These are phyloP conservation scores for Spathaspora gorwiae DNA, from an alignment of 805 yeast genomes.

Conservation along the genomic window DNA sequence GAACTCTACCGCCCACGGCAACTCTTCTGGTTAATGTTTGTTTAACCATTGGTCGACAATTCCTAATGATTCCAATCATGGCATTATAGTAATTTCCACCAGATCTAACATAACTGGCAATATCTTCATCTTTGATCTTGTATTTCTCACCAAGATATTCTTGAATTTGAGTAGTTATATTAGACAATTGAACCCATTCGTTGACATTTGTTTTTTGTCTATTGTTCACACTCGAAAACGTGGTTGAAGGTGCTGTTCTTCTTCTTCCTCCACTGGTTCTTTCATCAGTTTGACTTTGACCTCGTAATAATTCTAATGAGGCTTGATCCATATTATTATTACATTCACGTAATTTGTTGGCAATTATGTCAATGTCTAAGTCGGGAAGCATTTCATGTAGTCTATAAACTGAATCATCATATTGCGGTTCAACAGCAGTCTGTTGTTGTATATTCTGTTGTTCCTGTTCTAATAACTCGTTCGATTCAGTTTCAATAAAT, in stretches of 20 bases:
- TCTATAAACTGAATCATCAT: conserved; percentile 14
- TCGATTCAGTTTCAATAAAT: conserved; percentile 12
- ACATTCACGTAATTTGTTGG: conserved; percentile 20
- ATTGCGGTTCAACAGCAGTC: background rate
- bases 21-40: background rate
- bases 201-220: background rate
- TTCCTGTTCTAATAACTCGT: conserved; percentile 4
- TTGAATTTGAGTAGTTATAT: conserved; percentile 15
- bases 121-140: conserved; percentile 2
- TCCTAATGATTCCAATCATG: conserved; percentile 30
- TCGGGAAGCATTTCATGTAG: conserved; percentile 46
- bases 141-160: conserved; percentile 11
- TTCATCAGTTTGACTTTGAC: background rate
- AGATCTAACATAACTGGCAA: conserved; percentile 18
- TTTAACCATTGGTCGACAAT: conserved; percentile 5
- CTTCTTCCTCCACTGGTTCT: background rate
- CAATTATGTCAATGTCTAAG: conserved; percentile 23
- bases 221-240: background rate
- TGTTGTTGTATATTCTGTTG: background rate
- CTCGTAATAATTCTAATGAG: conserved; percentile 7
- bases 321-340: conserved; percentile 21
- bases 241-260: background rate
- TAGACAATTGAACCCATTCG: conserved; percentile 11
- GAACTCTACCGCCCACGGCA: conserved; percentile 29
- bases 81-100: conserved; percentile 27